Conservation (phyloP, 306 rosid species). For the Hippophae rhamnoides region DNA sequence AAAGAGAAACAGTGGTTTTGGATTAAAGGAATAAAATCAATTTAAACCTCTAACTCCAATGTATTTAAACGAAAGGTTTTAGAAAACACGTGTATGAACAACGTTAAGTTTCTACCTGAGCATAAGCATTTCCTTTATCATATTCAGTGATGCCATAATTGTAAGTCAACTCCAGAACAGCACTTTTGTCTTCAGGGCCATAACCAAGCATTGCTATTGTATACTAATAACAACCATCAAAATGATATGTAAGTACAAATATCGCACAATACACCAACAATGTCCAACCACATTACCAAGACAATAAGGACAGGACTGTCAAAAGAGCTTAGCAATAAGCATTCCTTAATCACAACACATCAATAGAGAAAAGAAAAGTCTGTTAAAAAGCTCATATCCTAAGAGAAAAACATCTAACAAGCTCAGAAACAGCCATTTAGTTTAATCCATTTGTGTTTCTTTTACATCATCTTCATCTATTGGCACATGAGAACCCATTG, state of each 20-base stretch:
- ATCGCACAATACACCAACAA: neutral
- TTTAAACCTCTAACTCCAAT: no score
- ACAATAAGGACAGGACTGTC: no score
- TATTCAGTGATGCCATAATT: constrained; percentile 80
- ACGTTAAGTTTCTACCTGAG: constrained; percentile 45
- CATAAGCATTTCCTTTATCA: constrained; percentile 81
- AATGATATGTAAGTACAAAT: constrained; percentile 10
- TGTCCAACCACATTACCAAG: no score
- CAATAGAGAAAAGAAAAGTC: neutral
- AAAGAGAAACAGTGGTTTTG: neutral
- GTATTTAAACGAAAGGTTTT: no score
- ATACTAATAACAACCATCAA: constrained; percentile 27
- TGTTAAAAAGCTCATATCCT: no score
- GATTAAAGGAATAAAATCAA: no score
- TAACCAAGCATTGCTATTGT: constrained; percentile 74
- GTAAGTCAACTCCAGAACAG: constrained; percentile 81
- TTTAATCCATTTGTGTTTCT: no score
- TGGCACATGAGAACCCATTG: no score
- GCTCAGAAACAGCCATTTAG: no score
- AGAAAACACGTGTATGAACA: constrained; percentile 5
- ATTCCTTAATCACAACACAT: neutral
- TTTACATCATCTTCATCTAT: no score
- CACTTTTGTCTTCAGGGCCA: constrained; percentile 78
- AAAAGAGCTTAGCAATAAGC: neutral
- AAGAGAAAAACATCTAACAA: no score